Percentiles rank a stretch among this genome's conserved stretches.
Evolutionary conservation across 371 early-diverging fungal genomes (phyloP).

Genomic region (Smittium culicis): DNA sequence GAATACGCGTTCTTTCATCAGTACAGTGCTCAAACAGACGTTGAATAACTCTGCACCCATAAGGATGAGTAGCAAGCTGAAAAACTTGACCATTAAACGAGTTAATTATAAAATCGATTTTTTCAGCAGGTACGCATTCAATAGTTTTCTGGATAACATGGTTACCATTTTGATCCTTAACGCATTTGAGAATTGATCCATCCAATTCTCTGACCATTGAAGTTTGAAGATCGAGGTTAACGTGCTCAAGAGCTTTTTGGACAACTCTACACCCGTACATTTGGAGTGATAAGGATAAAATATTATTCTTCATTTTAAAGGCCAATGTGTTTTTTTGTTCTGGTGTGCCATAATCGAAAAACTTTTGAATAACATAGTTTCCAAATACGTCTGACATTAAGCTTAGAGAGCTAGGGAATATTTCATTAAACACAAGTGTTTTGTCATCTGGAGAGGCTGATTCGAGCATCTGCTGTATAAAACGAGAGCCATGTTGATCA

Average conservation of each 20-base stretch:
- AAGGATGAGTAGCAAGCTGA: conserved; percentile 94
- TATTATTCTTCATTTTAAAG: conserved; percentile 85
- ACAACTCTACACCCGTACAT: conserved; percentile 99
- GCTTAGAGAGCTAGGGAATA: conserved; percentile 80
- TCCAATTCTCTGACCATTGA: conserved; percentile 81
- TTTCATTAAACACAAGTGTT: conserved; percentile 91
- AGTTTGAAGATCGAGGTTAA: conserved; percentile 75
- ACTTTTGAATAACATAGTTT: conserved; percentile 99
- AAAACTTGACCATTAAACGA: conserved; percentile 95
- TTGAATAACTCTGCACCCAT: conserved; percentile 99
- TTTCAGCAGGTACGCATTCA: conserved; percentile 86
- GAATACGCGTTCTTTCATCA: conserved; percentile 68
- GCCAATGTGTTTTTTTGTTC: conserved; percentile 78
- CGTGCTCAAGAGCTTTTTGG: conserved; percentile 96
- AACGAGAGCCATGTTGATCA: conserved; percentile 98
- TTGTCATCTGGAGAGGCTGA: conserved; percentile 84
- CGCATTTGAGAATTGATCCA: conserved; percentile 89
- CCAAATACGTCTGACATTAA: conserved; percentile 99
- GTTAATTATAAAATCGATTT: conserved; percentile 90
- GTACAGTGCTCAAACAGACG: conserved; percentile 96
- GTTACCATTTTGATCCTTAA: conserved; percentile 99
- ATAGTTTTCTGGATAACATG: conserved; percentile 99
- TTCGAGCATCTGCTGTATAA: conserved; percentile 98
- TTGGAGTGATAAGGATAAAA: conserved; percentile 87
- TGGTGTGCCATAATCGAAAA: conserved; percentile 91